Evolutionary conservation across 2,329 filamentous ascomycete genomes (phyloP).

Genomic region (Fusarium ambrosium): DNA sequence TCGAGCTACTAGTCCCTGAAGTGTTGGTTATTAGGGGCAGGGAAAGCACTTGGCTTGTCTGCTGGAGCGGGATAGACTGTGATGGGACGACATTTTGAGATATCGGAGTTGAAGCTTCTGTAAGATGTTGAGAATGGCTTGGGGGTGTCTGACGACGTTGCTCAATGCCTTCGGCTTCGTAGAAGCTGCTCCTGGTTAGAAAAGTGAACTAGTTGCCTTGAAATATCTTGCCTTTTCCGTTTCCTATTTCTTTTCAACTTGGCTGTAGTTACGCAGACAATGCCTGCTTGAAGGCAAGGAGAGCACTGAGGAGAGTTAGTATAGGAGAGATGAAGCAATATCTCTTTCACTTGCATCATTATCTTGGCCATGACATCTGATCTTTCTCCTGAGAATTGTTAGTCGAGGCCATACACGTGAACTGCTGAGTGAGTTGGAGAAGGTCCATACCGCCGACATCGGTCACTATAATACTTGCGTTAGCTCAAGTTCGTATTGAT

Average conservation of each 20-base stretch:
- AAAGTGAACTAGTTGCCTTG: accelerated
- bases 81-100: background rate
- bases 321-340: background rate
- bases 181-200: conserved; percentile 9
- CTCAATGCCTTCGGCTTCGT: conserved; percentile 20
- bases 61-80: background rate
- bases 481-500: no score
- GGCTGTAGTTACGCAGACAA: conserved; percentile 19
- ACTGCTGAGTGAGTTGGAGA: background rate
- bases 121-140: background rate
- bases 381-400: conserved; percentile 19
- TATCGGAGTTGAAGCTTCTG: background rate
- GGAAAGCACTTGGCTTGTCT: background rate
- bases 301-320: conserved; percentile 2
- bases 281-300: conserved; percentile 7
- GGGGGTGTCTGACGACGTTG: conserved; percentile 4
- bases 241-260: conserved; percentile 27
- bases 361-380: conserved; percentile 22
- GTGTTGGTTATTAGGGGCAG: background rate
- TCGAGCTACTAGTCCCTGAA: background rate
- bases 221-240: conserved; percentile 6
- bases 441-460: conserved; percentile 25
- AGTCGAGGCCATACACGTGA: background rate
- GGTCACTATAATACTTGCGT: conserved; percentile 2
- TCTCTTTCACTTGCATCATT: conserved; percentile 3